Evolutionary conservation across 768 basidiomycete species (phyloP), one percentile per base, ranked within the genome.

Genomic region (Boletus huronensis): DNA sequence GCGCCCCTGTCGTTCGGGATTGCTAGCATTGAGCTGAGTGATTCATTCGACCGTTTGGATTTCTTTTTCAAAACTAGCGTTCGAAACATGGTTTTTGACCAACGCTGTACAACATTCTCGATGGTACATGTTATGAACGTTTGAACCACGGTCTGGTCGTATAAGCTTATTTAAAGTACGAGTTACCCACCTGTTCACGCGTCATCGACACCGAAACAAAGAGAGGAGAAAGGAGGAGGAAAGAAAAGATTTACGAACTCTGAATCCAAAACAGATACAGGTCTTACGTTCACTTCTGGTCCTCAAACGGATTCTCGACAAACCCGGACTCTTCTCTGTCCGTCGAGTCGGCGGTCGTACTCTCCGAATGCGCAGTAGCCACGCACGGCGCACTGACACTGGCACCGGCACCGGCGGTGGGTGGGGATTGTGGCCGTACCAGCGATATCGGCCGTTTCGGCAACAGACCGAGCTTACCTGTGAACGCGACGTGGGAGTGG

Each of bases 381-480:
- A 58, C 26, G 25, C 55, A 55, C 14, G 60, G 52, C 5, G 57
- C 48, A 14, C 26, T 50, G 26, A 42, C 21, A 6, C 51, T 21
- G 0, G 48, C 26, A 6, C 52, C 40, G 3, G 17, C 17, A 6
- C 51, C 25, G 4, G 36, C 17, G 21, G 63, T 58, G 14, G 70
- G 75, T 19, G 77, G 64, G 3, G 68, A 53, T 52, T 66, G 56
- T 14, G 65, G 47, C 28, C 62, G 64, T 19, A 75, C 64, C 32
- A 87, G 75, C 8, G 86, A 83, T 14, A 90, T 88, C 6, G 88
- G 87, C 0, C 84, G 80, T 70, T 88, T 89, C 5, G 88, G 88
- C 19, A 90, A 73, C 25, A 90, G 68, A 23, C 88, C 88, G 0
- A 88, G 73, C 70, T 86, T 87, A 48, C 81, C 85, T 84, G 53